Base-by-base conservation (phyloP, 2,329 filamentous ascomycete genomes). In the Diaporthe citriasiana region DNA sequence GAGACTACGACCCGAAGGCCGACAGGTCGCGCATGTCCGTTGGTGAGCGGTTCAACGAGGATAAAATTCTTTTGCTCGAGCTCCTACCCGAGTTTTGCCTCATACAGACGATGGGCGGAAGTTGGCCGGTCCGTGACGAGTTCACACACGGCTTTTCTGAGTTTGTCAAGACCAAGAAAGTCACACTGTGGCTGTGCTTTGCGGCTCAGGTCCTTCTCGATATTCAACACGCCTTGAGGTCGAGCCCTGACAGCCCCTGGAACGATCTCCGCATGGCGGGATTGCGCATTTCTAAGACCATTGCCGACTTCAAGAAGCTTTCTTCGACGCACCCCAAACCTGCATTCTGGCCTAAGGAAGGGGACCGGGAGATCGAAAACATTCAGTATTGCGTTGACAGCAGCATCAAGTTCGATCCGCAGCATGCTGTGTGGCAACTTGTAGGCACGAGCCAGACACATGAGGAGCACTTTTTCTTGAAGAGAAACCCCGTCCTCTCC, bases 281-380 rank as follows among this genome's bases (percentile, higher is more conserved):
- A 47, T 13, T 65, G 59, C 59, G 59, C 40, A n/a, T 47, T 10
- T 65, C 42, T 2, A 65, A 50, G 19, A 65, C 42, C 25, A 65
- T 65, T n/a, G 25, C 59, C 4, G 59, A 65, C 40, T 65, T 65
- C 19, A 65, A 35, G 59, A 17, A 19, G 42, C 59, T 65, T 19
- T 65, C 59, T 47, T 40, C 59, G 10, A 65, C 59, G 27, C 59
- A 65, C 42, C 59, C 59, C 4, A 65, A 50, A 13, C 59, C 59
- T 25, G 59, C 59, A 15, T 65, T 65, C 40, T 65, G 59, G 59
- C 59, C 59, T 12, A 65, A 65, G 27, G 40, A 65, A 35, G 59
- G 59, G 1, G 59, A 65, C 27, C 59, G n/a, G 42, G 40, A 65
- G 25, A 65, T 65, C 3, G 27, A 65, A 4, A 33, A 33, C 25